Conservation (phyloP, 768 basidiomycete genomes). For the Lactifluus pinguis region DNA sequence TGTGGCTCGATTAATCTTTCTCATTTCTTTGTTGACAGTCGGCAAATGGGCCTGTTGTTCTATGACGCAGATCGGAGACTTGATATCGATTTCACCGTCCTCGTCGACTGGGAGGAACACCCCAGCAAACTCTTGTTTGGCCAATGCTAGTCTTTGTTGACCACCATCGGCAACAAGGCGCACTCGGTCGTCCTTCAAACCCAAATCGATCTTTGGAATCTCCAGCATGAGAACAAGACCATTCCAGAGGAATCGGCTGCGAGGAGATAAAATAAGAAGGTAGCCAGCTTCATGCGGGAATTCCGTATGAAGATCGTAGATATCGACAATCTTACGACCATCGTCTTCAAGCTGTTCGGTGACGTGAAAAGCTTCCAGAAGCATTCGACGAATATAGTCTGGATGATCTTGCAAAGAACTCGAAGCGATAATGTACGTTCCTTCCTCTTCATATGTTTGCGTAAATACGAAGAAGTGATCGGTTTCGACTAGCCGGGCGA, state of each 20-base stretch:
- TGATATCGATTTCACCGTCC: slow-evolving; percentile 35
- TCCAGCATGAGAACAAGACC: slow-evolving; percentile 76
- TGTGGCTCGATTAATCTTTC: slow-evolving; percentile 84
- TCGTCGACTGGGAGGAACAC: slow-evolving; percentile 55
- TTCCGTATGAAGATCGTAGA: slow-evolving; percentile 38
- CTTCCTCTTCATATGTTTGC: slow-evolving; percentile 76
- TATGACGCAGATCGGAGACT: slow-evolving; percentile 28
- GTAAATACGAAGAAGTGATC: slow-evolving; percentile 96
- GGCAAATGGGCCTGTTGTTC: slow-evolving; percentile 91
- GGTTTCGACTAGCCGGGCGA: slow-evolving; percentile 66
- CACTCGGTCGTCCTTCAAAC: slow-evolving; percentile 80
- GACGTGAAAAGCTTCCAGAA: slow-evolving; percentile 79
- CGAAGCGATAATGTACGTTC: slow-evolving; percentile 84
- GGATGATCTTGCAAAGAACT: slow-evolving; percentile 66
- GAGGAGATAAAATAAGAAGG: slow-evolving; percentile 78
- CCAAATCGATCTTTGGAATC: slow-evolving; percentile 70
- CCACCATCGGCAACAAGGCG: slow-evolving; percentile 88
- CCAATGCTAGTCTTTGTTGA: slow-evolving; percentile 58
- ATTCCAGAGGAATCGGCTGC: slow-evolving; percentile 83
- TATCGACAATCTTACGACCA: slow-evolving; percentile 38
- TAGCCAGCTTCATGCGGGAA: slow-evolving; percentile 60
- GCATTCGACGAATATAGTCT: slow-evolving; percentile 66
- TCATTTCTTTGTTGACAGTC: slow-evolving; percentile 76
- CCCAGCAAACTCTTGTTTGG: slow-evolving; percentile 70
- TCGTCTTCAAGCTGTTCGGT: slow-evolving; percentile 49